Percentiles rank a stretch among this genome's conserved stretches.
Evolutionary conservation across 2,329 filamentous ascomycete genomes (phyloP).

Genomic region (Nannizziopsis arthrosporioides): DNA sequence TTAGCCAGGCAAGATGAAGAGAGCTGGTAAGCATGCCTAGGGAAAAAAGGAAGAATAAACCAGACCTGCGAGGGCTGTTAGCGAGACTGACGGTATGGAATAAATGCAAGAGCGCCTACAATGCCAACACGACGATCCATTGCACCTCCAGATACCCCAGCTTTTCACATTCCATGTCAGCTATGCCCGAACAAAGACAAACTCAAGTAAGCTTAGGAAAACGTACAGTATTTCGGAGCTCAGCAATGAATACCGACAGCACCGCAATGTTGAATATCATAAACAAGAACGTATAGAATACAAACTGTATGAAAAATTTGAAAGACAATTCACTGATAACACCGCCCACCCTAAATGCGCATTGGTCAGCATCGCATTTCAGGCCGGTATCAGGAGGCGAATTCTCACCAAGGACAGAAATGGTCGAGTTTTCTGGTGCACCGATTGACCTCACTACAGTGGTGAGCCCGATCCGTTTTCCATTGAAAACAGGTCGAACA

Average conservation of each 20-base stretch:
- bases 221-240: conserved; percentile 39
- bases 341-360: conserved; percentile 62
- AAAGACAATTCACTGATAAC: conserved; percentile 76
- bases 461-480: conserved; percentile 80
- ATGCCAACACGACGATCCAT: conserved; percentile 53
- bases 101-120: conserved; percentile 35
- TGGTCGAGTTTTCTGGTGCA: conserved; percentile 91
- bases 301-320: conserved; percentile 89
- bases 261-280: conserved; percentile 54
- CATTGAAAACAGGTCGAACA: conserved; percentile 74
- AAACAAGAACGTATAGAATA: conserved; percentile 58
- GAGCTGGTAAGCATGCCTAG: conserved; percentile 65
- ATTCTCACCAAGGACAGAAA: conserved; percentile 65
- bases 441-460: conserved; percentile 67
- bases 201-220: neutral
- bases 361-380: neutral
- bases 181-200: neutral
- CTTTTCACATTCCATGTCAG: conserved; percentile 18
- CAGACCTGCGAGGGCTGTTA: conserved; percentile 33
- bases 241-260: conserved; percentile 51
- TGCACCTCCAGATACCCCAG: conserved; percentile 42
- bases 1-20: conserved; percentile 55
- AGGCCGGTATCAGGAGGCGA: neutral
- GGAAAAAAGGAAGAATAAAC: conserved; percentile 70
- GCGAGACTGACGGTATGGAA: neutral